Evolutionary conservation across 495 filamentous ascomycete species (phyloP), one percentile per base, ranked within the genome.

Genomic region (Penicillium herquei): DNA sequence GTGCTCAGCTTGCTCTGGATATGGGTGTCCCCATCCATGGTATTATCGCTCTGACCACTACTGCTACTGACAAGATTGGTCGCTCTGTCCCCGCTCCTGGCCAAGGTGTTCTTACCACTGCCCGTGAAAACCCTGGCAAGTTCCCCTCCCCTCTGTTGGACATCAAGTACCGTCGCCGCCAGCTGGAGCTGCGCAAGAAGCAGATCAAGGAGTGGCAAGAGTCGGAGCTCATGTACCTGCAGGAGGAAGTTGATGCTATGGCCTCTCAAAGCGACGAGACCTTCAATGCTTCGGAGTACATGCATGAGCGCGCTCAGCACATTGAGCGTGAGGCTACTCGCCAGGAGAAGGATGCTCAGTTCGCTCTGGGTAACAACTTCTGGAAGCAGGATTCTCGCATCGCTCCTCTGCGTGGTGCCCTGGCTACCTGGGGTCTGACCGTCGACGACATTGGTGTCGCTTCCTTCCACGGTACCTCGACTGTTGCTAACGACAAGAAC

Each of bases 1-100:
- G 85, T 57, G 94, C 94, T 32, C 89, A 88, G 78, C 85, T 99
- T 52, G 94, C 94, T 31, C 75, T 99, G 26, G 94, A 98, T 61
- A 99, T 99, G 94, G 94, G 94, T 71, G 91, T 99, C 6, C 94
- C 94, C 3, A 98, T 98, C 65, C 90, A 98, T 68, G 94, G 95
- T 74, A 84, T 99, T 61, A 81, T 99, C 63, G 95, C 89, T 39
- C 80, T 96, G 63, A 97, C 94, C 17, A 90, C 92, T 21, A 99
- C 95, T n/a, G 94, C 95, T 41, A 98, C 92, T 34, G 94, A 99
- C 79, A 97, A 98, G 84, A 98, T 96, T 66, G 95, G 94, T 40
- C 92, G 94, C 54, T 97, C 92, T 35, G 92, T 99, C 4, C 94
- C 94, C 16, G 94, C 94, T 48, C 94, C 94, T 40, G 94, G 94